phyloP scores from a whole-genome alignment of 176 grass and related monocot species.

The Oryza meridionalis region DNA sequence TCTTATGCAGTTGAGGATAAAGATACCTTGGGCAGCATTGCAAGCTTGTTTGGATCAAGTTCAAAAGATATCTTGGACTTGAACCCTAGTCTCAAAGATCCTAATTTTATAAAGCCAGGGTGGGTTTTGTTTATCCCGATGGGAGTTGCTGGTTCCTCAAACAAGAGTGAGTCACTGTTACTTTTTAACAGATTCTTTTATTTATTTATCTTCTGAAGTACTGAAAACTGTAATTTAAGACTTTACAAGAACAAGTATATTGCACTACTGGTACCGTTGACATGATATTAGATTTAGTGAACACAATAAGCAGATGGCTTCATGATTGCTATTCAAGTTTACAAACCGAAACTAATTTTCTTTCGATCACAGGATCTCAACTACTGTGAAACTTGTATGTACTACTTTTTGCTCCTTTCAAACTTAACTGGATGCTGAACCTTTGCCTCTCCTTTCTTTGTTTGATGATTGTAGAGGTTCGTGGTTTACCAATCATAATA shows the following conservation, averaged over 20 bases:
- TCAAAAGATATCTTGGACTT: slow-evolving; percentile 39
- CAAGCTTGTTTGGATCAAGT: slow-evolving; percentile 46
- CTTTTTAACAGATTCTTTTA: neutral
- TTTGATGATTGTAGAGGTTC: slow-evolving; percentile 30
- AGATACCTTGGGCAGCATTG: slow-evolving; percentile 56
- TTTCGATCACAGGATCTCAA: too few species aligned
- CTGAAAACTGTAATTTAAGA: neutral
- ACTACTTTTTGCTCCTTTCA: too few species aligned
- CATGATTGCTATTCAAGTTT: too few species aligned
- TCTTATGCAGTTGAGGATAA: slow-evolving; percentile 47
- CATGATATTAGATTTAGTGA: too few species aligned
- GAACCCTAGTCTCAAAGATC: slow-evolving; percentile 46
- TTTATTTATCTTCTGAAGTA: neutral
- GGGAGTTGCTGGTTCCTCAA: slow-evolving; percentile 39
- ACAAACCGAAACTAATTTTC: too few species aligned
- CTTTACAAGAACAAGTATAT: neutral
- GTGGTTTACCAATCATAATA: slow-evolving; percentile 50
- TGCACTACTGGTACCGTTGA: too few species aligned
- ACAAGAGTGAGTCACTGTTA: slow-evolving; percentile 49
- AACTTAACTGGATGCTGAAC: neutral
- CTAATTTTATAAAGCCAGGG: slow-evolving; percentile 36
- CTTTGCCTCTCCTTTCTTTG: slow-evolving; percentile 10
- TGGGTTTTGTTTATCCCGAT: slow-evolving; percentile 62
- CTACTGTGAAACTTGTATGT: too few species aligned
- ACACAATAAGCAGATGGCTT: too few species aligned